phyloP scores from a whole-genome alignment of 805 yeast genomes.

The Saccharomyces eubayanus region DNA sequence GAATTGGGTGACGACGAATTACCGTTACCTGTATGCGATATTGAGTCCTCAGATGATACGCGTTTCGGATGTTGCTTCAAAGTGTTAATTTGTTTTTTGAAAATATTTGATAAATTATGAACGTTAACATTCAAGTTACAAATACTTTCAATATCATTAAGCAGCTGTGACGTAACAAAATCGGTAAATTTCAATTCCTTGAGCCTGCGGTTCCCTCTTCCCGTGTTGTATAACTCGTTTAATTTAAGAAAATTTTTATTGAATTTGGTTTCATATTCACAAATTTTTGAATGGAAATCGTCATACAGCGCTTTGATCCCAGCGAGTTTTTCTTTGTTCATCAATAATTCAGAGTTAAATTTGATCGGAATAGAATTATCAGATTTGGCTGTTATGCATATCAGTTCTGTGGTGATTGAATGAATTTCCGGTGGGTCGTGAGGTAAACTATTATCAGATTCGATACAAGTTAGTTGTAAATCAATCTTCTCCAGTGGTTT shows the following conservation, averaged over 20 bases:
- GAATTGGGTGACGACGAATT: neutral
- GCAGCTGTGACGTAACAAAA: slow-evolving; percentile 19
- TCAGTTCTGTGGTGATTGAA: slow-evolving; percentile 20
- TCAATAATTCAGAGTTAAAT: slow-evolving; percentile 27
- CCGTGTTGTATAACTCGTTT: slow-evolving; percentile 17
- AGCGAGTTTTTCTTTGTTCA: slow-evolving; percentile 15
- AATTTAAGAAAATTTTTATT: slow-evolving; percentile 13
- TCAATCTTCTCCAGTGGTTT: slow-evolving; percentile 18
- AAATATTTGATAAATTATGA: slow-evolving; percentile 14
- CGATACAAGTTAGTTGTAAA: slow-evolving; percentile 24
- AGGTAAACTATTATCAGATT: slow-evolving; percentile 19
- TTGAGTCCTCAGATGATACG: neutral
- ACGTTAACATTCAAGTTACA: slow-evolving; percentile 17
- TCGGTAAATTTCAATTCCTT: slow-evolving; percentile 24
- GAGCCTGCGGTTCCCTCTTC: slow-evolving; percentile 9
- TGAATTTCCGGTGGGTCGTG: slow-evolving; percentile 25
- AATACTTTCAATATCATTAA: slow-evolving; percentile 27
- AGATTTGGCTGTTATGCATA: slow-evolving; percentile 30
- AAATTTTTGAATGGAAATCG: slow-evolving; percentile 4
- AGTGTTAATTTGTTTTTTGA: slow-evolving; percentile 24
- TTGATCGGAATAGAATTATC: slow-evolving; percentile 33
- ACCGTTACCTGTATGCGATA: slow-evolving; percentile 3
- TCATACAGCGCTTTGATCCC: slow-evolving; percentile 8
- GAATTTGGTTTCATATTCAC: slow-evolving; percentile 12
- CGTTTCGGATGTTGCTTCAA: slow-evolving; percentile 9